phyloP scores from a whole-genome alignment of 2,329 filamentous ascomycete genomes.

The Colletotrichum theobromicola region DNA sequence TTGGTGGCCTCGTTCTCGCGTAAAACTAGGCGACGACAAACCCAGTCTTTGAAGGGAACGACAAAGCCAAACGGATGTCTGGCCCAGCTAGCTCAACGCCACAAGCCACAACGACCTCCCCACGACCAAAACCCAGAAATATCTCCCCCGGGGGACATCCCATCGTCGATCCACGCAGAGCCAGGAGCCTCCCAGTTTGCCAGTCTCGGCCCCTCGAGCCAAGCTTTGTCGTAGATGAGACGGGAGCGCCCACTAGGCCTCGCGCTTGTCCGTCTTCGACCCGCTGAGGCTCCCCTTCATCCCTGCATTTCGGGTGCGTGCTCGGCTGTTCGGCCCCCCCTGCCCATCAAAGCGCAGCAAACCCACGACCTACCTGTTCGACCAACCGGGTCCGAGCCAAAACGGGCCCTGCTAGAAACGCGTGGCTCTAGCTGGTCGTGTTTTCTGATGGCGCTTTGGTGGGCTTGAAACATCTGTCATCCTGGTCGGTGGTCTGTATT shows the following conservation, averaged over 20 bases:
- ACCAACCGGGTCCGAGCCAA: background rate
- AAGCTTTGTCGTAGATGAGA: background rate
- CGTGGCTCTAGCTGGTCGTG: background rate
- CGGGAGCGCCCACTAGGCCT: background rate
- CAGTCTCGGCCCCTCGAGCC: background rate
- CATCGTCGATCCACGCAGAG: background rate
- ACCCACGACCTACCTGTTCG: background rate
- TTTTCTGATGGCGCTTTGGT: background rate
- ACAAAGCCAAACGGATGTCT: background rate
- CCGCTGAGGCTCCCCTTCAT: background rate
- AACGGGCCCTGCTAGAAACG: background rate
- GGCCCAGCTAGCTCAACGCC: background rate
- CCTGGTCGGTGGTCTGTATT: background rate
- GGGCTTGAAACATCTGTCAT: background rate
- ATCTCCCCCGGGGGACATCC: background rate
- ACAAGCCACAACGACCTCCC: background rate
- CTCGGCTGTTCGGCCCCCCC: background rate
- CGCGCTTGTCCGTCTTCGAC: background rate
- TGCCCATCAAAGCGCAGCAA: conserved; percentile 3
- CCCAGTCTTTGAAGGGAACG: background rate
- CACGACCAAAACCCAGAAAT: background rate
- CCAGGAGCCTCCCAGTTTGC: background rate
- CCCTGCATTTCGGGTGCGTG: background rate
- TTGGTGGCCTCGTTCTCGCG: background rate
- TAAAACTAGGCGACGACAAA: background rate